Base-by-base conservation (phyloP, 306 rosid species). In the Acacia melanoxylon region DNA sequence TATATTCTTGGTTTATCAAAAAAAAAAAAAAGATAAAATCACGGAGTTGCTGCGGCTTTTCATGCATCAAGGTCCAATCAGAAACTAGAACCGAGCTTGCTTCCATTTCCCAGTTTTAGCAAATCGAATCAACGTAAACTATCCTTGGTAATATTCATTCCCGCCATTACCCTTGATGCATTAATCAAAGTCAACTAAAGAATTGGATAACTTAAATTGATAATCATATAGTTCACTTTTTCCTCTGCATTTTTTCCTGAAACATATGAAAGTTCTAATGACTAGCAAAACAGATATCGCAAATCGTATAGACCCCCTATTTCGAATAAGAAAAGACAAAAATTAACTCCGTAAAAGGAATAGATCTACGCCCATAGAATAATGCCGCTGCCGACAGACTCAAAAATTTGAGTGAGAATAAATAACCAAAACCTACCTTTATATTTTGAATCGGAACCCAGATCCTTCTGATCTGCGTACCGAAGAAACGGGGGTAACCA, bases 401-500 rank as follows among this genome's bases (percentile, higher is more conserved):
- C 8, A 8, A 62, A 80, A 44, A 24, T 27, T 2, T 6, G 79
- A 68, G 49, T 41, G 58, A 19, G 58, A 31, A 62, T 27, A 62
- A 27, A 24, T 19, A 40, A 22, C 33, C 13, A 66, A 40, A 83
- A 67, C 84, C 27, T 9, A 92, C 97, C 97, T 93, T 75, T 88
- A 81, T 86, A 93, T 79, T 76, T 70, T 0, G 89, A 75, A 88
- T 91, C 87, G 22, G 79, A 88, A 81, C 81, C 84, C 85, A 83
- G 92, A 93, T 88, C 86, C 83, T 66, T 68, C 45, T 81, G 95
- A 91, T 93, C 92, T 83, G 91, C 81, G 63, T 41, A 84, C 81
- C 68, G 88, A 73, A 81, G 80, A 58, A 92, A 90, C 2, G 94
- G 95, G 24, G 91, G 95, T 78, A 93, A 48, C 92, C 92, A 91